Conservation (phyloP, 1,284 basidiomycete genomes). For the Volvariella volvacea region DNA sequence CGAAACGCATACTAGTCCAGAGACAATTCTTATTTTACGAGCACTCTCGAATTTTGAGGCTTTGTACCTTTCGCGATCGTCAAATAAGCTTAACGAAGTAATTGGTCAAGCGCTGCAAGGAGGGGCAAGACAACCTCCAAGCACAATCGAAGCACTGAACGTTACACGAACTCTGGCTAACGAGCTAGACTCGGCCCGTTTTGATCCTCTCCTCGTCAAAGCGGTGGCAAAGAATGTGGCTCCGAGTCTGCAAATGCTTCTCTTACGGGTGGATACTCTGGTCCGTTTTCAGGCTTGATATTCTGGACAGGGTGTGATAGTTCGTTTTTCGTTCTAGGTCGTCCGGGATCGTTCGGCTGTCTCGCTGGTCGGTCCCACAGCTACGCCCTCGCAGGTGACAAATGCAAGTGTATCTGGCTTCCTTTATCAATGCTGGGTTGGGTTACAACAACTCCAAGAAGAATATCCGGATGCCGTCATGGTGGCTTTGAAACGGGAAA, state of each 20-base stretch:
- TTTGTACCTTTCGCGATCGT: slow-evolving; percentile 79
- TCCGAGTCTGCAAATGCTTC: slow-evolving; percentile 60
- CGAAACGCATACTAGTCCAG: slow-evolving; percentile 55
- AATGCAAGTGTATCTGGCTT: slow-evolving; percentile 77
- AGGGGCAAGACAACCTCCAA: slow-evolving; percentile 64
- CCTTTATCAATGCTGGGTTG: slow-evolving; percentile 70
- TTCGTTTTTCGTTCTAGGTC: slow-evolving; percentile 37
- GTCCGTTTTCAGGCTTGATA: slow-evolving; percentile 35
- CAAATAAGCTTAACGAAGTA: slow-evolving; percentile 74
- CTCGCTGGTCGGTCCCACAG: slow-evolving; percentile 67
- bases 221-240: slow-evolving; percentile 71
- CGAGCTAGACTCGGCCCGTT: slow-evolving; percentile 88
- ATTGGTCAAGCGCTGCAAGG: slow-evolving; percentile 69
- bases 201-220: slow-evolving; percentile 83
- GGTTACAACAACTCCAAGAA: slow-evolving; percentile 61
- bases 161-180: slow-evolving; percentile 77
- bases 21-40: slow-evolving; percentile 83
- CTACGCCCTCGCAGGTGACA: slow-evolving; percentile 69
- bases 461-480: slow-evolving; percentile 68
- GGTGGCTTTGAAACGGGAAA: slow-evolving; percentile 49
- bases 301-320: slow-evolving; percentile 3
- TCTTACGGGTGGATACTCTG: slow-evolving; percentile 56
- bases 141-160: slow-evolving; percentile 68
- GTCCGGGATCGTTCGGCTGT: slow-evolving; percentile 73
- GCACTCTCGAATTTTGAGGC: slow-evolving; percentile 79